A percentile compares a stretch with the other conserved stretches of the same genome.
phyloP scores from a whole-genome alignment of 306 rosid genomes.

The Vigna reflexopilosa region DNA sequence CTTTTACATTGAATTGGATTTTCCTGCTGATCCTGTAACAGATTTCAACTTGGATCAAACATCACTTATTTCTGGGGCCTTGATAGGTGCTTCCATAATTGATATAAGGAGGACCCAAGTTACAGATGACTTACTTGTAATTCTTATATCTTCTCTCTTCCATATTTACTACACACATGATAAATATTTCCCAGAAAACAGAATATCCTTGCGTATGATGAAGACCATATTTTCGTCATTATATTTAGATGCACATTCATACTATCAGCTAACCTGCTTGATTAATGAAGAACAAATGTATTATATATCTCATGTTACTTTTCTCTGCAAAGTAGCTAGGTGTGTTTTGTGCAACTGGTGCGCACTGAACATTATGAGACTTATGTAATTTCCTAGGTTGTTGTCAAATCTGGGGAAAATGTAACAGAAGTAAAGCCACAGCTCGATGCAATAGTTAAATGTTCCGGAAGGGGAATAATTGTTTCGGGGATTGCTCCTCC shows the following conservation, averaged over 20 bases:
- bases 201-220: too few species aligned
- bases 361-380: too few species aligned
- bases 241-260: too few species aligned
- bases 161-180: too few species aligned
- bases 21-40: not conserved
- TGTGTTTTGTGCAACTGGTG: too few species aligned
- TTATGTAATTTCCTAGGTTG: slow-evolving; percentile 50
- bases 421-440: slow-evolving; percentile 58
- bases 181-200: too few species aligned
- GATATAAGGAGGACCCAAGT: not conserved
- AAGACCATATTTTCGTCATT: too few species aligned
- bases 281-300: too few species aligned
- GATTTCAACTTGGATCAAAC: not conserved
- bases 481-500: slow-evolving; percentile 61
- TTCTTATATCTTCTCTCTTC: not conserved
- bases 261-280: too few species aligned
- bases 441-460: slow-evolving; percentile 55
- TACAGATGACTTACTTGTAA: not conserved
- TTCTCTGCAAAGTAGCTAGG: too few species aligned
- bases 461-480: slow-evolving; percentile 65
- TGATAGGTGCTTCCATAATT: not conserved
- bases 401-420: slow-evolving; percentile 53
- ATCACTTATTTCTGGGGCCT: not conserved
- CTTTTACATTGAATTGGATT: not conserved
- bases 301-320: too few species aligned